phyloP scores from a whole-genome alignment of 1,284 basidiomycete species.

The Pascua guehoae region DNA sequence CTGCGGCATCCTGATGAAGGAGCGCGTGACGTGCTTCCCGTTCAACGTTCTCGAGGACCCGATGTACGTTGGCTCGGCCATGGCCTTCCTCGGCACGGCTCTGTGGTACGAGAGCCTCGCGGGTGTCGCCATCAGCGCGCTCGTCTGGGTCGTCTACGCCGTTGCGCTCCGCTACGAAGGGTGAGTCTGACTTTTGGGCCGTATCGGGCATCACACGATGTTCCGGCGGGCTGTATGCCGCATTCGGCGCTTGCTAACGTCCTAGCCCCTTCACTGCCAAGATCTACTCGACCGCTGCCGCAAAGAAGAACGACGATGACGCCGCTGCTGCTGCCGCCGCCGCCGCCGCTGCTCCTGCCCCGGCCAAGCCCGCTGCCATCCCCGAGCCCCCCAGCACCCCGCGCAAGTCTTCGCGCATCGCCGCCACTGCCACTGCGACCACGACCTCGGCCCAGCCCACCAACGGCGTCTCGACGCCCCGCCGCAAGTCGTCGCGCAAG shows the following conservation, averaged over 20 bases:
- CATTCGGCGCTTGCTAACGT: slow-evolving; percentile 6
- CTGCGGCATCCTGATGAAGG: slow-evolving; percentile 97
- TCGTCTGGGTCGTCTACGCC: slow-evolving; percentile 76
- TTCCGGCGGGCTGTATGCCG: no score
- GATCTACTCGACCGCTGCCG: slow-evolving; percentile 45
- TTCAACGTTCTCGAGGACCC: slow-evolving; percentile 92
- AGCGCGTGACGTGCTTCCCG: slow-evolving; percentile 73
- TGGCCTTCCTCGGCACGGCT: slow-evolving; percentile 78
- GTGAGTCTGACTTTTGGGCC: slow-evolving; percentile 28
- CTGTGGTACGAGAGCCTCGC: slow-evolving; percentile 81
- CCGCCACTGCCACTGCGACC: slow-evolving; percentile 8
- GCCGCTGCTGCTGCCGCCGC: not conserved
- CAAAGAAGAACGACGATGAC: not conserved
- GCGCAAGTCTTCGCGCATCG: slow-evolving; percentile 16
- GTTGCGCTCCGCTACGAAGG: slow-evolving; percentile 79
- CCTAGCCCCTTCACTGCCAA: slow-evolving; percentile 48
- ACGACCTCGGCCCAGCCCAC: slow-evolving; percentile 8
- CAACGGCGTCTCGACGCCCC: slow-evolving; percentile 11
- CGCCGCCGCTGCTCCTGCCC: slow-evolving; percentile 1
- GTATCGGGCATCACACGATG: no score
- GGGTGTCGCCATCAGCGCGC: slow-evolving; percentile 68
- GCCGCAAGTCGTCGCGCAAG: slow-evolving; percentile 12
- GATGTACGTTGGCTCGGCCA: slow-evolving; percentile 91
- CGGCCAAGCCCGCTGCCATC: slow-evolving; percentile 7
- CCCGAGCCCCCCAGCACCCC: slow-evolving; percentile 19